phyloP scores from a whole-genome alignment of 257 asterid species.

The Plantago ovata region DNA sequence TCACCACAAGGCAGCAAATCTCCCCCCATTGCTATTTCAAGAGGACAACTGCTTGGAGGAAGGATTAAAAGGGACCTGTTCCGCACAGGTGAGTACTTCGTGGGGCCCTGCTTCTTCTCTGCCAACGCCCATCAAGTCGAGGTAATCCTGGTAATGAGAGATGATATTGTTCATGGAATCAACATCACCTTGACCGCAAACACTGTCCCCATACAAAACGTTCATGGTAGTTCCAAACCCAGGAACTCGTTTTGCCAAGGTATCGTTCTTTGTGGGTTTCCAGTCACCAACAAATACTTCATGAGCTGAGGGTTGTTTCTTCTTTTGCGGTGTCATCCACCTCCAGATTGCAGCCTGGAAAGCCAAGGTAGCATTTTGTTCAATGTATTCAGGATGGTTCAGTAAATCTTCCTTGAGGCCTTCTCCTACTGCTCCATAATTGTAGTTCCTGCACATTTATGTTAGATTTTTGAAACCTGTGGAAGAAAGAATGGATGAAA shows the following conservation, averaged over 20 bases:
- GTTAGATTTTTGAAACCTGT: neutral
- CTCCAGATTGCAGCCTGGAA: slow-evolving; percentile 74
- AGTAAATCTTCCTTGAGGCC: slow-evolving; percentile 64
- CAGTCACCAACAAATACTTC: slow-evolving; percentile 68
- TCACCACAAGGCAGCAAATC: no score
- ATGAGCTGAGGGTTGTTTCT: slow-evolving; percentile 80
- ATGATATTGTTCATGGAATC: slow-evolving; percentile 65
- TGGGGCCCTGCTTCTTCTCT: slow-evolving; percentile 77
- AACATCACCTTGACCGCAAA: slow-evolving; percentile 78
- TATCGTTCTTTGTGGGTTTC: slow-evolving; percentile 91
- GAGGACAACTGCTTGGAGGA: slow-evolving; percentile 33
- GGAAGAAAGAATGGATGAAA: neutral
- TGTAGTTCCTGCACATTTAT: slow-evolving; percentile 73
- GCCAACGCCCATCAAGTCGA: slow-evolving; percentile 74
- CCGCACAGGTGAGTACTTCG: slow-evolving; percentile 66
- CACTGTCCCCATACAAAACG: slow-evolving; percentile 57
- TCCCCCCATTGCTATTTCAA: no score
- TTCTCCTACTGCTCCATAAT: slow-evolving; percentile 60
- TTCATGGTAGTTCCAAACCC: slow-evolving; percentile 94
- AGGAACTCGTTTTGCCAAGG: slow-evolving; percentile 55
- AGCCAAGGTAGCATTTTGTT: slow-evolving; percentile 88
- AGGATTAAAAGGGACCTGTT: slow-evolving; percentile 60
- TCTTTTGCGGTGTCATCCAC: slow-evolving; percentile 79
- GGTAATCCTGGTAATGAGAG: slow-evolving; percentile 69
- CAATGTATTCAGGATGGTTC: slow-evolving; percentile 89